These are phyloP conservation scores for Fusarium chuoi DNA, from an alignment of 2,329 filamentous ascomycete species.

Conservation along the genomic window DNA sequence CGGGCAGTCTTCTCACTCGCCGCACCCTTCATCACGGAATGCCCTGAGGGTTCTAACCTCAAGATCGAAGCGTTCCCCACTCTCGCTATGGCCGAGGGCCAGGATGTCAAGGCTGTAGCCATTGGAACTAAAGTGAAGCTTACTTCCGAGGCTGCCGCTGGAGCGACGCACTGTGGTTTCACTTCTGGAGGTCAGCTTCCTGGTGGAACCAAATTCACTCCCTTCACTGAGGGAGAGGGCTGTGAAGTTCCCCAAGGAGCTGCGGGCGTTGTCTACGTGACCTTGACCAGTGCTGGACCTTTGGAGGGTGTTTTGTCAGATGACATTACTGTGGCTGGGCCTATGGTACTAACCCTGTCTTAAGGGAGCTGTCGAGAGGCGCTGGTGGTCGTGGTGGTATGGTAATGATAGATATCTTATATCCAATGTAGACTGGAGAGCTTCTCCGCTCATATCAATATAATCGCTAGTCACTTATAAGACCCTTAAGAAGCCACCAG, in stretches of 20 bases:
- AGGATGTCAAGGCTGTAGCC: conserved; percentile 52
- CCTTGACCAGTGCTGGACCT: conserved; percentile 67
- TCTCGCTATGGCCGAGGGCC: conserved; percentile 61
- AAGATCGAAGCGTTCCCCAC: conserved; percentile 69
- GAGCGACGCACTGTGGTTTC: conserved; percentile 72
- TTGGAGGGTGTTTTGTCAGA: conserved; percentile 65
- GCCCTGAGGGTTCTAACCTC: conserved; percentile 72
- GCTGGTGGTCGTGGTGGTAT: background rate
- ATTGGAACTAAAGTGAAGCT: conserved; percentile 51
- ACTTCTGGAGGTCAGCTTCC: conserved; percentile 67
- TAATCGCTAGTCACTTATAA: conserved; percentile 20
- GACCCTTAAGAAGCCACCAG: background rate
- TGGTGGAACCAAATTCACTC: conserved; percentile 69
- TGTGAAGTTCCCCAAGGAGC: conserved; percentile 72
- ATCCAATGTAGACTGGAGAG: conserved; percentile 13
- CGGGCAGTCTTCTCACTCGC: conserved; percentile 79
- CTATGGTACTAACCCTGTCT: conserved; percentile 66
- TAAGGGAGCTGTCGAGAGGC: background rate
- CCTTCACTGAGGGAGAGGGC: conserved; percentile 61
- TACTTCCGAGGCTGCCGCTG: conserved; percentile 59
- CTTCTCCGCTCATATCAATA: conserved; percentile 18
- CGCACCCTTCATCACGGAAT: conserved; percentile 76
- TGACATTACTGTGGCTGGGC: conserved; percentile 73
- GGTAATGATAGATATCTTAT: conserved; percentile 27
- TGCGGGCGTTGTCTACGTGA: conserved; percentile 73